phyloP scores from a whole-genome alignment of 495 filamentous ascomycete genomes.

The Penicillium pulvis region DNA sequence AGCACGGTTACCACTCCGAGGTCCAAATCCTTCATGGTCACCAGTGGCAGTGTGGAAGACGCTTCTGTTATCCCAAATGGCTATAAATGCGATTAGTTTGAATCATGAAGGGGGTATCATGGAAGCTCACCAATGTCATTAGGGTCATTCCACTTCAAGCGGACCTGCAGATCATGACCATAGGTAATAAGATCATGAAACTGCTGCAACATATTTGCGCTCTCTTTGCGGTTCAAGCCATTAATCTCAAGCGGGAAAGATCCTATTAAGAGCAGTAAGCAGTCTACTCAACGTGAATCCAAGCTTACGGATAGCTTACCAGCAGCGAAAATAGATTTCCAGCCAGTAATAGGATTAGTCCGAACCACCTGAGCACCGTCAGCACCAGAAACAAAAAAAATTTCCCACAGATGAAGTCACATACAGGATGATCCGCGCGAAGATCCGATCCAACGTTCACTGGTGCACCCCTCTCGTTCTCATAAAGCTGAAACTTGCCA shows the following conservation, averaged over 20 bases:
- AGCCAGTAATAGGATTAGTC: constrained; percentile 84
- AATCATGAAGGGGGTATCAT: not conserved
- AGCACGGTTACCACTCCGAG: constrained; percentile 60
- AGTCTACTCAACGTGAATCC: not conserved
- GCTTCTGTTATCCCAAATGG: constrained; percentile 80
- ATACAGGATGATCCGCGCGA: constrained; percentile 61
- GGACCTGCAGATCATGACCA: constrained; percentile 80
- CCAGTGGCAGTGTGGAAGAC: constrained; percentile 71
- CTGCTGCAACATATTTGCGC: constrained; percentile 61
- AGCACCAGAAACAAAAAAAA: not conserved
- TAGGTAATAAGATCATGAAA: constrained; percentile 65
- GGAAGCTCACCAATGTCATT: constrained; percentile 53
- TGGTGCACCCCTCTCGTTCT: constrained; percentile 60
- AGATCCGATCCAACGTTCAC: constrained; percentile 67
- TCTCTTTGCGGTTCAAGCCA: constrained; percentile 65
- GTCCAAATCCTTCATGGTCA: constrained; percentile 63
- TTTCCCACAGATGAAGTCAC: not conserved
- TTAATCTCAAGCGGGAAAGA: constrained; percentile 25
- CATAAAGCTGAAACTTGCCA: constrained; percentile 58
- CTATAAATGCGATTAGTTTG: constrained; percentile 25
- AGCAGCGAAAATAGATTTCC: constrained; percentile 72
- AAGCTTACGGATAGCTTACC: constrained; percentile 20
- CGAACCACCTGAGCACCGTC: constrained; percentile 52
- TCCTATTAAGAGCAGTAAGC: constrained; percentile 6
- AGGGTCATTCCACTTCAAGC: constrained; percentile 60